Evolutionary conservation across 306 rosid species (phyloP).

Genomic region (Pachyrhizus erosus): DNA sequence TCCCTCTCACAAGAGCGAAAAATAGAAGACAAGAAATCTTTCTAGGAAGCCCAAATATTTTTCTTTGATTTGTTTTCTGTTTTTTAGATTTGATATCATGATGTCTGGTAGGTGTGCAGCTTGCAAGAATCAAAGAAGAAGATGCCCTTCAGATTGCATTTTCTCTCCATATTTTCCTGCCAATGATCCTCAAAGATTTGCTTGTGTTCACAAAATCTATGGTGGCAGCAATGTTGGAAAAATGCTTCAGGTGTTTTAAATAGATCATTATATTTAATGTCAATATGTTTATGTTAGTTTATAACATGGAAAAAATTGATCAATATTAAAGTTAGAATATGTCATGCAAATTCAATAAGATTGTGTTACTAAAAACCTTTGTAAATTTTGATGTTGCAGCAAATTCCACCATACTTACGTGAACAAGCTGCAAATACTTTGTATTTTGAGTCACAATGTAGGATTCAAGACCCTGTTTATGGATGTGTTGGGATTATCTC

Average conservation of each 20-base stretch:
- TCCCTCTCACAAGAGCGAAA: constrained; percentile 21
- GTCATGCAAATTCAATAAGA: neutral
- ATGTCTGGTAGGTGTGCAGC: constrained; percentile 66
- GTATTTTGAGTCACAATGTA: constrained; percentile 63
- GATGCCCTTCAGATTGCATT: constrained; percentile 73
- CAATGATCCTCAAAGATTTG: constrained; percentile 75
- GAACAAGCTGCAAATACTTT: constrained; percentile 61
- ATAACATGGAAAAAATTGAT: neutral
- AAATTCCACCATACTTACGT: constrained; percentile 56
- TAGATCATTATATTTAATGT: neutral
- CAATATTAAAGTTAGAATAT: neutral
- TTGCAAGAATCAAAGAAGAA: constrained; percentile 80
- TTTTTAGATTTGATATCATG: constrained; percentile 33
- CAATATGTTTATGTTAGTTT: neutral
- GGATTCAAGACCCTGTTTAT: constrained; percentile 72
- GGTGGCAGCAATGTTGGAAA: constrained; percentile 79
- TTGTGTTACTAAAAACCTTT: neutral
- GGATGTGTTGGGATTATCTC: constrained; percentile 71
- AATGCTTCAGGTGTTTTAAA: constrained; percentile 67
- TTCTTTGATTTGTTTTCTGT: constrained; percentile 31
- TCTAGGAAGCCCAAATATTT: constrained; percentile 19
- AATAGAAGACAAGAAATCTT: constrained; percentile 40
- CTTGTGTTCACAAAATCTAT: constrained; percentile 70
- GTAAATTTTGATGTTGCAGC: constrained; percentile 42
- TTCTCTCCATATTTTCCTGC: constrained; percentile 77